Conservation (phyloP, 2,329 filamentous ascomycete species). For the Curvularia spicifera region DNA sequence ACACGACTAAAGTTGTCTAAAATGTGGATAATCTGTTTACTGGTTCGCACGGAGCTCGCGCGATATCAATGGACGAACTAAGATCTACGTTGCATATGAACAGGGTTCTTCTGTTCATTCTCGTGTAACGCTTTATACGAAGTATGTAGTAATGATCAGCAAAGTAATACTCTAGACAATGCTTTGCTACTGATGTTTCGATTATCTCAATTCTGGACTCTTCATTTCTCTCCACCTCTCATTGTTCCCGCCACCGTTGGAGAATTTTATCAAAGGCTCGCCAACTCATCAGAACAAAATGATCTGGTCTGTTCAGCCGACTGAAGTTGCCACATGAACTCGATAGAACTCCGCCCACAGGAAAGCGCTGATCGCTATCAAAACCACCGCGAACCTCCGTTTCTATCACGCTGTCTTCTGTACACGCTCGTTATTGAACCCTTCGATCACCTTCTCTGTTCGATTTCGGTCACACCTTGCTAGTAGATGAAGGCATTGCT, state of each 20-base stretch:
- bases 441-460: neutral
- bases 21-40: neutral
- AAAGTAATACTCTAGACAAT: neutral
- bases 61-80: neutral
- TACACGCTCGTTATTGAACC: neutral
- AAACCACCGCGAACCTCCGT: neutral
- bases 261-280: neutral
- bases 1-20: conserved; percentile 25
- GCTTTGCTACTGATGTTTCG: neutral
- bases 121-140: neutral
- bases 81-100: neutral
- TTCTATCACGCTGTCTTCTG: neutral
- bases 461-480: neutral
- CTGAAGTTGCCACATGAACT: neutral
- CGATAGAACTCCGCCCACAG: neutral
- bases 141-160: neutral
- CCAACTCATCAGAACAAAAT: neutral
- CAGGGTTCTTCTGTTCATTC: neutral
- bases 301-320: neutral
- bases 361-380: neutral
- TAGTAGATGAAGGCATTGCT: neutral
- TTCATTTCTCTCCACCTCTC: neutral
- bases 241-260: neutral
- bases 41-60: neutral
- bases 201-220: neutral